These are phyloP conservation scores for Brassica nigra DNA, from an alignment of 345 rosid genomes.

Conservation along the genomic window DNA sequence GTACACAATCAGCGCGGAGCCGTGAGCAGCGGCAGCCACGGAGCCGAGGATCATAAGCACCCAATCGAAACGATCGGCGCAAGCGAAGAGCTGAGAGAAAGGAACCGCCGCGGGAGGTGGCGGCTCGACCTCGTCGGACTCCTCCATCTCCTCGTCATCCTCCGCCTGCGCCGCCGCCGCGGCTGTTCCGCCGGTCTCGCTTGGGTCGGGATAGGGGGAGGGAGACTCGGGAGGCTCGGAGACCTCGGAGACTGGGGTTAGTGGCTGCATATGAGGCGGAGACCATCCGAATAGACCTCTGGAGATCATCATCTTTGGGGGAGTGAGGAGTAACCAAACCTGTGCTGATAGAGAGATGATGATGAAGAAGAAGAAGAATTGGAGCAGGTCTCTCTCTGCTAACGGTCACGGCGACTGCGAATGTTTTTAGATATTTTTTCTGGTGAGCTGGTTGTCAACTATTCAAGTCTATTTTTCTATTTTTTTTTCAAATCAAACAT, in stretches of 20 bases:
- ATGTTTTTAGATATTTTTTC: background rate
- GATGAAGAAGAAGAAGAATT: background rate
- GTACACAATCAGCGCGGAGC: slow-evolving; percentile 91
- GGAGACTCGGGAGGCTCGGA: slow-evolving; percentile 99
- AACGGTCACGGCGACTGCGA: slow-evolving; percentile 31
- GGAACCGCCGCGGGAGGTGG: slow-evolving; percentile 98
- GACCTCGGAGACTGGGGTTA: slow-evolving; percentile 97
- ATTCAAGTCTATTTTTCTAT: background rate
- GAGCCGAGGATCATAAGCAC: slow-evolving; percentile 88
- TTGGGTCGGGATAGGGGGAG: slow-evolving; percentile 82
- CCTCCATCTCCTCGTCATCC: slow-evolving; percentile 85
- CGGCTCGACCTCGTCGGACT: slow-evolving; percentile 83
- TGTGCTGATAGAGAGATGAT: background rate
- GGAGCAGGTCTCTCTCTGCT: background rate
- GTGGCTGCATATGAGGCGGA: slow-evolving; percentile 96
- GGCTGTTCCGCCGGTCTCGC: slow-evolving; percentile 61
- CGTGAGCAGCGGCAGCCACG: slow-evolving; percentile 94
- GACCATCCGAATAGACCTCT: slow-evolving; percentile 98
- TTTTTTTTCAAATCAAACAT: background rate
- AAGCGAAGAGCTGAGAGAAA: slow-evolving; percentile 75
- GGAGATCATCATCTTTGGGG: slow-evolving; percentile 66
- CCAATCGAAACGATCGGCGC: slow-evolving; percentile 94
- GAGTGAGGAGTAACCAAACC: background rate
- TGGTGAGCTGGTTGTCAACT: slow-evolving; percentile 20
- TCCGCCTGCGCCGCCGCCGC: slow-evolving; percentile 62